Base-by-base conservation (phyloP, 768 basidiomycete species). In the Lentinula guzmanii region DNA sequence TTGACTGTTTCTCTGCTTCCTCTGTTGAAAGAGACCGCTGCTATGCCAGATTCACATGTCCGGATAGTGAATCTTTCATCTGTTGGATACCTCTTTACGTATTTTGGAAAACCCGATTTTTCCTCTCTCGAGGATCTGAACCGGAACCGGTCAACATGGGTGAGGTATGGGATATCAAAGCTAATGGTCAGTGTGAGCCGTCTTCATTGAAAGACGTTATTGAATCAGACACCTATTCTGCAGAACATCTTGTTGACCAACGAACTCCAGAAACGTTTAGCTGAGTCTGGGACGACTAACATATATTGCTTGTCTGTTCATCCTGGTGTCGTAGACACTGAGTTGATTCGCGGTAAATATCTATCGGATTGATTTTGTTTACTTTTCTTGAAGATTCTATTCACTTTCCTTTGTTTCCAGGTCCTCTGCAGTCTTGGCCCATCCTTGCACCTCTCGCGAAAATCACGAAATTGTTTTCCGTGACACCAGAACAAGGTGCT, bases 401-500 rank as follows among this genome's bases (percentile, higher is more conserved):
- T 28, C 28, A 28, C 28, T 28, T 28, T 28, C 37, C 37, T 6
- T 39, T 13, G 37, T 39, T 13, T 46, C 1, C 37, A 61, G 61
- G 43, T 18, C 10, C 35, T 39, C n/a, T 53, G 18, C n/a, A 53
- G 46, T 31, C 53, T 5, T 61, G 53, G 52, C 61, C 53, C 13
- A 9, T 53, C 10, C 61, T 62, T 4, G 28, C 61, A 31, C 53
- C 53, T 42, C 33, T 61, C 10, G 6, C 5, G 0, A 18, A 8
- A n/a, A 24, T 56, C 16, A 11, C 35, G 5, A 55, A 13, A 3
- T 13, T 48, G 21, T 58, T 58, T 35, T 21, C 33, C 21, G 15
- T 35, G 4, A 53, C 33, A 13, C 48, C 62, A 28, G 10, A 18
- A 24, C 45, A 62, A 43, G 68, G 68, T 21, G 67, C 65, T 15